Conservation (phyloP, 2,329 filamentous ascomycete species). For the Claviceps lovelessii region DNA sequence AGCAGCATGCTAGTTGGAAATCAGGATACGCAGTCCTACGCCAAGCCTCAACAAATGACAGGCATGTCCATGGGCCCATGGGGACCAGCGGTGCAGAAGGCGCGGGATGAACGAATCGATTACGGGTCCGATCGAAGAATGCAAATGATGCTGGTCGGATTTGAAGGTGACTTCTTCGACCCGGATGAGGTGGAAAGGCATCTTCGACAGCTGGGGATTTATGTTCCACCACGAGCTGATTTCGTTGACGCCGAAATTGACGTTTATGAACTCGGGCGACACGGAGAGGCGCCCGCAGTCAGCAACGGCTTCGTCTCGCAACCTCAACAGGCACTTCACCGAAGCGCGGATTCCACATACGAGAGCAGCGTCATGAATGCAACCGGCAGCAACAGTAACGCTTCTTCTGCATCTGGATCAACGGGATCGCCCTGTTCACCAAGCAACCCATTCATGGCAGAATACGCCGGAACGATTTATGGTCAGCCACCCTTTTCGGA, state of each 20-base stretch:
- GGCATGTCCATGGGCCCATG: conserved; percentile 35
- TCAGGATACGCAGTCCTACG: conserved; percentile 17
- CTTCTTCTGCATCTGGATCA: neutral
- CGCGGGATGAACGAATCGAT: conserved; percentile 29
- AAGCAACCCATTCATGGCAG: neutral
- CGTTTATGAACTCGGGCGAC: conserved; percentile 22
- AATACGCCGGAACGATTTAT: neutral
- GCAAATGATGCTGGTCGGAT: conserved; percentile 42
- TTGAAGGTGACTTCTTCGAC: conserved; percentile 65
- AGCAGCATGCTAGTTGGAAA: conserved; percentile 19
- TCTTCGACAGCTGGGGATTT: conserved; percentile 47
- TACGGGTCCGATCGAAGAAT: conserved; percentile 23
- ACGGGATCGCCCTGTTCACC: neutral
- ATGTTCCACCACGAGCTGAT: conserved; percentile 45
- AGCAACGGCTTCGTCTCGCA: neutral
- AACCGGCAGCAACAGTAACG: conserved; percentile 2
- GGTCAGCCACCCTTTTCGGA: neutral
- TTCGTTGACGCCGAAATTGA: conserved; percentile 46
- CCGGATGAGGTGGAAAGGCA: conserved; percentile 64
- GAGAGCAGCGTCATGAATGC: conserved; percentile 2
- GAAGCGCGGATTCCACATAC: conserved; percentile 1
- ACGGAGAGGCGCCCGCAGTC: neutral
- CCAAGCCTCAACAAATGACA: conserved; percentile 12
- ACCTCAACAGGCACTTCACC: neutral
- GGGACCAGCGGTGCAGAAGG: conserved; percentile 21